These are phyloP conservation scores for Saururus chinensis DNA, from an alignment of 164 flowering plant species.

Conservation along the genomic window DNA sequence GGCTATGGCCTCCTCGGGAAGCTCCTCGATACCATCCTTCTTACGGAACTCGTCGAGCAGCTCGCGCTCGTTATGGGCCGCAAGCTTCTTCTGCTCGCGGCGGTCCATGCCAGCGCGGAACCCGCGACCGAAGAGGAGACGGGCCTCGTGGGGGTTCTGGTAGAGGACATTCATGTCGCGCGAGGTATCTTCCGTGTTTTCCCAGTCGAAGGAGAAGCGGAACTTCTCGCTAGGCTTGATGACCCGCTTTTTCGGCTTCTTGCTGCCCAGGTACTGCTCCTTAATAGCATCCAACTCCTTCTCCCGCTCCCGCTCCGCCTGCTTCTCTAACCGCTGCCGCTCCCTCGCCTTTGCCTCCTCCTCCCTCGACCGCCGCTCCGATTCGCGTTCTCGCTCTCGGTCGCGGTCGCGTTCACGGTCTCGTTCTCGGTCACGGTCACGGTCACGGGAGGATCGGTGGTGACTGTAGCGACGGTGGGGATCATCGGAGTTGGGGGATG, in stretches of 20 bases:
- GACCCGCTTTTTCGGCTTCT: slow-evolving; percentile 86
- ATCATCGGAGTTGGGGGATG: slow-evolving; percentile 5
- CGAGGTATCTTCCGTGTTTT: slow-evolving; percentile 88
- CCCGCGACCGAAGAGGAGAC: slow-evolving; percentile 76
- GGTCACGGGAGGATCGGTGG: slow-evolving; percentile 27
- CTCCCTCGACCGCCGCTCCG: slow-evolving; percentile 16
- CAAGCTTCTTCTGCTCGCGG: slow-evolving; percentile 87
- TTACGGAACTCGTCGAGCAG: slow-evolving; percentile 56
- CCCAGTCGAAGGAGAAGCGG: slow-evolving; percentile 92
- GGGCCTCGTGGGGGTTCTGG: slow-evolving; percentile 95
- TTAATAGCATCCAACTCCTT: slow-evolving; percentile 61
- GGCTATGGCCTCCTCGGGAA: slow-evolving; percentile 64
- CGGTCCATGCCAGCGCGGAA: slow-evolving; percentile 91
- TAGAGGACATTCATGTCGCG: slow-evolving; percentile 75
- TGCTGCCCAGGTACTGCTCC: slow-evolving; percentile 84
- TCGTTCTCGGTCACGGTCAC: slow-evolving; percentile 47
- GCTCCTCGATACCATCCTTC: slow-evolving; percentile 76
- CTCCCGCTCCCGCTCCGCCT: slow-evolving; percentile 12
- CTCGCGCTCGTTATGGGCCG: slow-evolving; percentile 77
- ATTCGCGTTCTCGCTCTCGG: slow-evolving; percentile 26
- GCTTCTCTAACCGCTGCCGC: slow-evolving; percentile 24
- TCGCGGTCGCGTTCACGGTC: slow-evolving; percentile 43
- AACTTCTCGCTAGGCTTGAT: slow-evolving; percentile 93
- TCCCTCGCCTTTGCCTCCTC: slow-evolving; percentile 46
- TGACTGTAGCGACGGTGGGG: slow-evolving; percentile 18